Evolutionary conservation across 345 rosid genomes (phyloP).

Genomic region (Noccaea caerulescens): DNA sequence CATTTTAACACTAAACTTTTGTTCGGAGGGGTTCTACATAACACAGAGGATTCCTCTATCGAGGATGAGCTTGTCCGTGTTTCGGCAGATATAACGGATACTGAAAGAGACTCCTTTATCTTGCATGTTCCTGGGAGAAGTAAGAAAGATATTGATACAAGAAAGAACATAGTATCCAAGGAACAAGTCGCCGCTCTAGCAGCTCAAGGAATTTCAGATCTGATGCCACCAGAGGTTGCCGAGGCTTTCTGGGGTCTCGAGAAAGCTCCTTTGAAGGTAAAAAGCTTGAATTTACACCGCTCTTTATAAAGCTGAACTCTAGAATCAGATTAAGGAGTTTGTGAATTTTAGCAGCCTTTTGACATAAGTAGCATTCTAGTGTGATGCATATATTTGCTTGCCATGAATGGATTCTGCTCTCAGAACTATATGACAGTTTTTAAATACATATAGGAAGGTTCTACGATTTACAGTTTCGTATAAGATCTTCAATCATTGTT

Average conservation of each 20-base stretch:
- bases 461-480: not conserved
- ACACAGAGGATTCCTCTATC: slow-evolving; percentile 62
- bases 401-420: not conserved
- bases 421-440: not conserved
- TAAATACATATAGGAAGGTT: not conserved
- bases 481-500: slow-evolving; percentile 27
- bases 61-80: slow-evolving; percentile 77
- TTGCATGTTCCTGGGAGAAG: slow-evolving; percentile 64
- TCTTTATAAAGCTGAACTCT: slow-evolving; percentile 19
- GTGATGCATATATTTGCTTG: not conserved
- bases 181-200: slow-evolving; percentile 75
- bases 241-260: slow-evolving; percentile 80
- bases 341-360: not conserved
- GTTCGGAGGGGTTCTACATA: slow-evolving; percentile 89
- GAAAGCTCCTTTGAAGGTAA: slow-evolving; percentile 83
- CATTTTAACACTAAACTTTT: slow-evolving; percentile 74
- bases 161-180: slow-evolving; percentile 55
- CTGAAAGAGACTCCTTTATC: slow-evolving; percentile 77
- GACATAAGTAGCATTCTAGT: slow-evolving; percentile 14
- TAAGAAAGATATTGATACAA: slow-evolving; percentile 45
- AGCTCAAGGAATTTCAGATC: slow-evolving; percentile 82
- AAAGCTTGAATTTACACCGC: slow-evolving; percentile 9
- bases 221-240: slow-evolving; percentile 92
- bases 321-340: not conserved
- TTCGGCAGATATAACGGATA: slow-evolving; percentile 68